A percentile compares a stretch with the other conserved stretches of the same genome.
Evolutionary conservation across 306 rosid species (phyloP).

Genomic region (Begonia peltatifolia): DNA sequence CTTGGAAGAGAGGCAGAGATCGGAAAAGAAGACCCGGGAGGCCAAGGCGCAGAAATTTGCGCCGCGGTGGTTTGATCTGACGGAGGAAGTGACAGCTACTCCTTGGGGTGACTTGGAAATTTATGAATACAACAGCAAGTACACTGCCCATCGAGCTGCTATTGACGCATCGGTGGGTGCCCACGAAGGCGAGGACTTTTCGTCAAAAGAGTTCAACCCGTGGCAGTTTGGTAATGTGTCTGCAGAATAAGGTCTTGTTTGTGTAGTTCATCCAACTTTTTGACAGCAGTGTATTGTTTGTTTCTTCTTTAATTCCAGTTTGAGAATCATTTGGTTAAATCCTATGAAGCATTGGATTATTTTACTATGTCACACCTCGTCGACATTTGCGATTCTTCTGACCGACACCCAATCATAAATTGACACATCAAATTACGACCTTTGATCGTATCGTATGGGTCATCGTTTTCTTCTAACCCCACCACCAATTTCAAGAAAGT

Average conservation of each 20-base stretch:
- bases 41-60: constrained; percentile 32
- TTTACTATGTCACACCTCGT: too few relatives aligned
- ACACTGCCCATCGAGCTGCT: constrained; percentile 37
- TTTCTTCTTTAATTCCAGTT: too few relatives aligned
- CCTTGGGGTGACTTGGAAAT: constrained; percentile 90
- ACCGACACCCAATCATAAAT: too few relatives aligned
- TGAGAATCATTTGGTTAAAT: too few relatives aligned
- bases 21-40: constrained; percentile 57
- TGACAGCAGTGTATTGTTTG: too few relatives aligned
- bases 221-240: constrained; percentile 56
- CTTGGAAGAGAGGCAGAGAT: constrained; percentile 77
- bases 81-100: constrained; percentile 51
- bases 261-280: too few relatives aligned
- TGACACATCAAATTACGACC: too few relatives aligned
- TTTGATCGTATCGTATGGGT: too few relatives aligned
- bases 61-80: constrained; percentile 67
- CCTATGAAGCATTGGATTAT: too few relatives aligned
- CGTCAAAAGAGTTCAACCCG: constrained; percentile 49
- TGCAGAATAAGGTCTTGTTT: not conserved
- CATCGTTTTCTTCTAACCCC: too few relatives aligned
- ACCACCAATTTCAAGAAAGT: too few relatives aligned
- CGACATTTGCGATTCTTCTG: too few relatives aligned
- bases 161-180: constrained; percentile 25
- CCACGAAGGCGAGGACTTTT: constrained; percentile 20
- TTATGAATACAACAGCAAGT: constrained; percentile 57